Evolutionary conservation across 176 grass and related monocot species (phyloP), one percentile per base, ranked within the genome.

Genomic region (Pontederia crassipes): DNA sequence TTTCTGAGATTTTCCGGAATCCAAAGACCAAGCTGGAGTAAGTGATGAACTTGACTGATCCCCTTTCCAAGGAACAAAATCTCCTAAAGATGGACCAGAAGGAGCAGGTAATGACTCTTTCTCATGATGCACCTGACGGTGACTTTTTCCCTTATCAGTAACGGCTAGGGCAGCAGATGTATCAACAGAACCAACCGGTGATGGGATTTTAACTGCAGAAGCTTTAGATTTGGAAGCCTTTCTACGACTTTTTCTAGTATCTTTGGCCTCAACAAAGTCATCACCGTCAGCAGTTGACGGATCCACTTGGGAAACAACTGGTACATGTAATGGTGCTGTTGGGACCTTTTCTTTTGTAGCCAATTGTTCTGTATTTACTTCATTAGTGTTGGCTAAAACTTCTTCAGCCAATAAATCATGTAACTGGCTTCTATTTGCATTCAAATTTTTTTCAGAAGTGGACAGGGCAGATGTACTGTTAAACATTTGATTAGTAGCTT

Each of bases 191-290:
- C 64, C 61, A 70, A 80, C 73, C 74, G 76, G 66, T 12, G 66
- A 82, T 68, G 71, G 74, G 15, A 82, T 61, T 59, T 89, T 99
- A 11, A 67, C 50, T 57, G 80, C 71, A 49, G 69, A 58, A 64
- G 55, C 67, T 81, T 93, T 99, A 11, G 77, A 55, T 54, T 93
- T 98, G 70, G 88, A 68, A 66, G 76, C 79, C 66, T 86, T 99
- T 75, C 86, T 99, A 59, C 83, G 85, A 58, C 62, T 88, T 78
- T 93, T 99, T 79, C 88, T 99, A 11, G 79, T 80, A 52, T 99
- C 88, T 80, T 86, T 98, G n/a, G 94, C 88, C 68, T 98, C 88
- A 65, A 99, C 91, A 64, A 99, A 99, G 52, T 99, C 88, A 74
- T 67, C 78, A 68, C 79, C 84, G 78, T 81, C 88, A 66, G 83